Evolutionary conservation across 2,329 filamentous ascomycete species (phyloP).

Genomic region (Moelleriella libera): DNA sequence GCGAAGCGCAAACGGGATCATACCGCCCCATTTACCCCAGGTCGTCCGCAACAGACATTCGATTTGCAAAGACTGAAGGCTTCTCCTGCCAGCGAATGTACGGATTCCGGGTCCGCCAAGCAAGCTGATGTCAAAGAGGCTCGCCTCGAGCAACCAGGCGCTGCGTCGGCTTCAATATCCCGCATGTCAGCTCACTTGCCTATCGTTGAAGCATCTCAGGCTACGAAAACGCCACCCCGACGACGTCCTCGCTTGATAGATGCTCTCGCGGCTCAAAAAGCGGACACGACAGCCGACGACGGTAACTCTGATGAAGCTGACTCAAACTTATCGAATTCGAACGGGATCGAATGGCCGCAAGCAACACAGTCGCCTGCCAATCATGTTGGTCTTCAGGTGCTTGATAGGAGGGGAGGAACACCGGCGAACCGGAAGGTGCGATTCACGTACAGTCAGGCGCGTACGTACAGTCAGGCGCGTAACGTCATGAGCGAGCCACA

Average conservation of each 20-base stretch:
- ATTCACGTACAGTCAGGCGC: slow-evolving; percentile 20
- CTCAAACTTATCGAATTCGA: neutral
- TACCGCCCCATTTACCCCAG: slow-evolving; percentile 1
- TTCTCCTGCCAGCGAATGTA: neutral
- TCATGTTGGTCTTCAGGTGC: slow-evolving; percentile 9
- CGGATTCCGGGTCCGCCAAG: too few species aligned
- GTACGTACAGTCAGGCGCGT: slow-evolving; percentile 20
- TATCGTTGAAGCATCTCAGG: neutral
- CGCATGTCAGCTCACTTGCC: too few species aligned
- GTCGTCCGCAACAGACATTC: neutral
- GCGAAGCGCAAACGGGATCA: slow-evolving; percentile 2
- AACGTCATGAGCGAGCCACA: slow-evolving; percentile 14
- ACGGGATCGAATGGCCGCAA: neutral
- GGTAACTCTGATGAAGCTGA: neutral
- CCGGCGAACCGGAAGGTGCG: slow-evolving; percentile 17
- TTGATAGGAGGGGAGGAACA: slow-evolving; percentile 11
- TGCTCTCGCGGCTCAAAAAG: slow-evolving; percentile 6
- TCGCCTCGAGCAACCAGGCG: too few species aligned
- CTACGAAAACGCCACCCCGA: neutral
- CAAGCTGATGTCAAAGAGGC: too few species aligned
- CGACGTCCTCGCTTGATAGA: slow-evolving; percentile 7
- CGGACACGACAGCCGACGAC: neutral
- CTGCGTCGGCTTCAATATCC: too few species aligned
- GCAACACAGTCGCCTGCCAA: slow-evolving; percentile 1
- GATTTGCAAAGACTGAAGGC: neutral